Conservation (phyloP, 2,329 filamentous ascomycete genomes). For the Penicillium sp. region DNA sequence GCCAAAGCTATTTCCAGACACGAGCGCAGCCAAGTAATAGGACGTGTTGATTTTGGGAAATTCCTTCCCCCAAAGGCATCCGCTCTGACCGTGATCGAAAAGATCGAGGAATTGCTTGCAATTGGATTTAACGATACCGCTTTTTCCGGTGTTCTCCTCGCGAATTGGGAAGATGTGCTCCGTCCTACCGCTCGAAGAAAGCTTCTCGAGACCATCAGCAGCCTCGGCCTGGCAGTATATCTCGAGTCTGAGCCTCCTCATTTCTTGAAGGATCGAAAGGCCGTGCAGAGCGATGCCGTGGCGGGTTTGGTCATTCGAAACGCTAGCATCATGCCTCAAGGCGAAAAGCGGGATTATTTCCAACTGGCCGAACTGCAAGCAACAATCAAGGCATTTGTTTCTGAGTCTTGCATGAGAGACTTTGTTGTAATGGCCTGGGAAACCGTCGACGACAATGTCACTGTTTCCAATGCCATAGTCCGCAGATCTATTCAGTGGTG, state of each 20-base stretch:
- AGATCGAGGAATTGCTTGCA: constrained; percentile 27
- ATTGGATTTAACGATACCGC: constrained; percentile 22
- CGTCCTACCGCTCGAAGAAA: constrained; percentile 25
- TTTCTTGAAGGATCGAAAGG: constrained; percentile 37
- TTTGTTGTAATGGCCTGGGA: constrained; percentile 47
- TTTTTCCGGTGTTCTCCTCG: constrained; percentile 43
- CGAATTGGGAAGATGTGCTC: constrained; percentile 40
- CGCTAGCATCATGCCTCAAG: constrained; percentile 40
- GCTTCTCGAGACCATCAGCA: constrained; percentile 32
- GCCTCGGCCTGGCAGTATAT: constrained; percentile 41
- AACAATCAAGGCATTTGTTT: constrained; percentile 46
- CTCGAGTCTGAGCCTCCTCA: constrained; percentile 41
- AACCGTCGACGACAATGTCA: constrained; percentile 39
- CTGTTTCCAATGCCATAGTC: constrained; percentile 41
- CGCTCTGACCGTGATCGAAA: constrained; percentile 25
- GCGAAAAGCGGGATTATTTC: constrained; percentile 45
- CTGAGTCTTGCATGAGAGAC: constrained; percentile 44
- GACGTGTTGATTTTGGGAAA: constrained; percentile 30
- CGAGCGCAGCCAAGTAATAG: constrained; percentile 24
- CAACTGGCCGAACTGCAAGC: constrained; percentile 40
- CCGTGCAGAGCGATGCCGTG: constrained; percentile 34
- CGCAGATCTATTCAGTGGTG: constrained; percentile 47
- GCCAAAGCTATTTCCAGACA: constrained; percentile 29
- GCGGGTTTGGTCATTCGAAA: constrained; percentile 42
- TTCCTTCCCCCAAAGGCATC: constrained; percentile 22